phyloP scores from a whole-genome alignment of 2,329 filamentous ascomycete genomes.

The Sphaceloma murrayae region DNA sequence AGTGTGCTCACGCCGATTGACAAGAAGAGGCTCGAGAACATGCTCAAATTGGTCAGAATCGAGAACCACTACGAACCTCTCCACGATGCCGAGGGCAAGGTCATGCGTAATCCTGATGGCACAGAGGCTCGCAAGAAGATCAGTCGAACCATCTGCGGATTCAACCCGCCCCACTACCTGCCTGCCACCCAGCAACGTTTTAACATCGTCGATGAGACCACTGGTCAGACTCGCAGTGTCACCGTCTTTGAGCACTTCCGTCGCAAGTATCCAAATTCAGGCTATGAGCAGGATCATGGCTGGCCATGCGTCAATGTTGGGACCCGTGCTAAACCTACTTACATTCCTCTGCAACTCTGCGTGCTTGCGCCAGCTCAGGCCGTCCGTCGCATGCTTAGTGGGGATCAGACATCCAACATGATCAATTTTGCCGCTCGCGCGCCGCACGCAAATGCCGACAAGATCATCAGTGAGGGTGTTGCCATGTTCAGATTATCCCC shows the following conservation, averaged over 20 bases:
- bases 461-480: conserved; percentile 39
- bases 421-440: conserved; percentile 60
- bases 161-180: conserved; percentile 32
- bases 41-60: conserved; percentile 36
- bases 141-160: conserved; percentile 38
- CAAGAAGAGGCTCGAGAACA: conserved; percentile 24
- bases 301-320: conserved; percentile 52
- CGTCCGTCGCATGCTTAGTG: conserved; percentile 49
- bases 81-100: conserved; percentile 10
- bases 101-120: conserved; percentile 28
- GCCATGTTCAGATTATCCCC: conserved; percentile 11
- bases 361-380: conserved; percentile 55
- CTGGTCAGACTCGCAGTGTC: conserved; percentile 33
- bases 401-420: conserved; percentile 57
- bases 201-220: conserved; percentile 34
- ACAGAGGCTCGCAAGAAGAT: not conserved
- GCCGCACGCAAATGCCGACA: conserved; percentile 57
- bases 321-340: conserved; percentile 46
- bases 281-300: conserved; percentile 42
- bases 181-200: conserved; percentile 40
- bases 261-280: conserved; percentile 32
- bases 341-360: conserved; percentile 59
- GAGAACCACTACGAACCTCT: conserved; percentile 31
- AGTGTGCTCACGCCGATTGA: not conserved
- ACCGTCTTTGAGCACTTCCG: conserved; percentile 45